Evolutionary conservation across 148 eudicot genomes (phyloP).

Genomic region (Silene conica): DNA sequence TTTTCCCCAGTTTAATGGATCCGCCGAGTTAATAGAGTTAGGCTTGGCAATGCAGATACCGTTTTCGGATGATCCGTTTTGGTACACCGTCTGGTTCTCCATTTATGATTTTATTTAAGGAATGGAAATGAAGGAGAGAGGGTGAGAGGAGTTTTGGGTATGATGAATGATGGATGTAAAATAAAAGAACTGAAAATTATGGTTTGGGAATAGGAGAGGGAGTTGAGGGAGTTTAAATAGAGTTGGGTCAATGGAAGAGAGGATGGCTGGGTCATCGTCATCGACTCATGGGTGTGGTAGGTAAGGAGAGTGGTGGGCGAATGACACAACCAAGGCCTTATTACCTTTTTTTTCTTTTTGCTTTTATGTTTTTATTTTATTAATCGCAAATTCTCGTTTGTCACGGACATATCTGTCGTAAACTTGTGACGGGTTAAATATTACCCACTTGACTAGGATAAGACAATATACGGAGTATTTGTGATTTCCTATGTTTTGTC

Average conservation of each 20-base stretch:
- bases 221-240: conserved; percentile 29
- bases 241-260: conserved; percentile 15
- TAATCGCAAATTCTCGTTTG: too few species aligned
- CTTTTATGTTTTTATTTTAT: too few species aligned
- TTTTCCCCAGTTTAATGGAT: conserved; percentile 73
- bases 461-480: too few species aligned
- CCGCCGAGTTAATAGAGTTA: conserved; percentile 8
- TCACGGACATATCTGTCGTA: too few species aligned
- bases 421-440: too few species aligned
- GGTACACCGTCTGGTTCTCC: conserved; percentile 15
- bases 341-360: too few species aligned
- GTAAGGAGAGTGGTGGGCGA: conserved; percentile 46
- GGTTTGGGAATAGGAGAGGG: conserved; percentile 3
- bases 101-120: too few species aligned
- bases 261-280: conserved; percentile 28
- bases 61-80: neutral
- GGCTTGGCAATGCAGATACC: neutral
- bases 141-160: neutral
- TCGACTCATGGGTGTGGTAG: conserved; percentile 46
- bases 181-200: neutral
- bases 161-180: too few species aligned
- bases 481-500: too few species aligned
- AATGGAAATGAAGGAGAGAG: too few species aligned
- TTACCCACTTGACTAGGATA: too few species aligned
- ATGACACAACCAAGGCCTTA: conserved; percentile 19